Evolutionary conservation across 192 early-diverging fungal genomes (phyloP).

Genomic region (Backusella tarrabulga): DNA sequence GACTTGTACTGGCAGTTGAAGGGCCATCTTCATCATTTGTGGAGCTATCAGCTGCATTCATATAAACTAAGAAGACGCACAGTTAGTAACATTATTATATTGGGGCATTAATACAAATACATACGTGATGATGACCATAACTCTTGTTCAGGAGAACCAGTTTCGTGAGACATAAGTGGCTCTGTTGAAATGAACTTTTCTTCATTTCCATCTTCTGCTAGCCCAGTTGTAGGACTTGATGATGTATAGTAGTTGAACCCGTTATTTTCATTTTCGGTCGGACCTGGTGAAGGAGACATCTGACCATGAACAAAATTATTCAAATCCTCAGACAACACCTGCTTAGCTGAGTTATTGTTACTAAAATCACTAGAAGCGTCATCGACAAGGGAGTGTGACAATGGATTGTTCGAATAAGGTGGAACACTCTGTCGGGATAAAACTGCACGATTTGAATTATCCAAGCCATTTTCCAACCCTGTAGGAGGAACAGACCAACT

Average conservation of each 20-base stretch:
- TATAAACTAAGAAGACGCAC: neutral
- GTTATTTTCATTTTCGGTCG: neutral
- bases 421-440: slow-evolving; percentile 11
- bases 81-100: neutral
- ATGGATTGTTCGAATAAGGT: neutral
- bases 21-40: neutral
- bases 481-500: neutral
- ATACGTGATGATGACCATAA: neutral
- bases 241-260: neutral
- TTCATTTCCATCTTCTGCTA: neutral
- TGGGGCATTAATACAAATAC: neutral
- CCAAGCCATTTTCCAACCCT: neutral
- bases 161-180: neutral
- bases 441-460: neutral
- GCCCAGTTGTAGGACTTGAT: neutral
- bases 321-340: neutral
- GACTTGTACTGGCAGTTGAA: neutral
- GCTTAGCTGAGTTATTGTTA: neutral
- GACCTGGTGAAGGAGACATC: neutral
- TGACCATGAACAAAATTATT: neutral
- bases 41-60: neutral
- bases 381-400: neutral
- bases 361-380: neutral
- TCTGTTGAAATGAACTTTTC: neutral
- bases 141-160: neutral